Base-by-base conservation (phyloP, 139 green algal genomes). In the Chlorella vulgaris region DNA sequence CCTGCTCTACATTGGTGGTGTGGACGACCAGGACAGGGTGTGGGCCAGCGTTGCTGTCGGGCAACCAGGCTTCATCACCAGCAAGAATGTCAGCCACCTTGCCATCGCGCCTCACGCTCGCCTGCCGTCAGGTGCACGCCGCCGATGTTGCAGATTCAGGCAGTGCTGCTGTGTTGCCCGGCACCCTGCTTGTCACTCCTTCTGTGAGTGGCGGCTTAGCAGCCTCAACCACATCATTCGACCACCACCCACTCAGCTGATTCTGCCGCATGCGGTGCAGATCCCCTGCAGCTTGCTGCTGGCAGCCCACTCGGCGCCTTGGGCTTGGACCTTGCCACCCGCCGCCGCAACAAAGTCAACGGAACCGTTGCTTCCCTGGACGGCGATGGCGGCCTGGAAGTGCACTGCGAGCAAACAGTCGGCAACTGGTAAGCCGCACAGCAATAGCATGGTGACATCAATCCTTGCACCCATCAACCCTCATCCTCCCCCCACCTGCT, bases 391-490 rank as follows among this genome's bases (percentile, higher is more conserved):
- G 69, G 42, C 18, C 69, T 36, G 29, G 42, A 55, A 4, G 5
- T 4, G 28, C 69, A 63, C 10, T 6, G 42, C 7, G 15, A 86
- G 19, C 85, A 82, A 24, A 74, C 67, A 39, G 83, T 76, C 28
- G 69, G 76, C 53, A 89, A 87, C 76, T 89, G 85, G n/a, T n/a
- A n/a, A n/a, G n/a, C n/a, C n/a, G n/a, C n/a, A n/a, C n/a, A n/a
- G n/a, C n/a, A n/a, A n/a, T n/a, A n/a, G n/a, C n/a, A n/a, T n/a
- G n/a, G n/a, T n/a, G n/a, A n/a, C n/a, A n/a, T n/a, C n/a, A n/a
- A n/a, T n/a, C n/a, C n/a, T n/a, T n/a, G n/a, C n/a, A n/a, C n/a
- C n/a, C n/a, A n/a, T n/a, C n/a, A n/a, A n/a, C n/a, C n/a, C n/a
- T n/a, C n/a, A n/a, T n/a, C n/a, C n/a, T n/a, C n/a, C n/a, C n/a